Evolutionary conservation across 2,329 filamentous ascomycete species (phyloP).

Genomic region (Cercospora nicotianae): DNA sequence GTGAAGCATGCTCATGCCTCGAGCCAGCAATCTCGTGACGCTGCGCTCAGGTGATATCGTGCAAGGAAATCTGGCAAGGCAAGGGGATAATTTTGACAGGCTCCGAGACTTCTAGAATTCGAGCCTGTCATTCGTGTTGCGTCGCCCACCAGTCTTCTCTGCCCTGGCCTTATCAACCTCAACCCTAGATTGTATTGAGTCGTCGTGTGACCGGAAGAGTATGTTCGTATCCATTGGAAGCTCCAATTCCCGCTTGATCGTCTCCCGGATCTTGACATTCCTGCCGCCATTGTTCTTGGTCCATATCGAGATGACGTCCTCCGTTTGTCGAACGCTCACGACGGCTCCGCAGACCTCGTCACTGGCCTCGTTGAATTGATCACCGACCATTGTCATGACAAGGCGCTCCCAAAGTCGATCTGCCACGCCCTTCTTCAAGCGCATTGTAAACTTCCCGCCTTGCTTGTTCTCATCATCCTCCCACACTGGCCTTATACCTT

Average conservation of each 20-base stretch:
- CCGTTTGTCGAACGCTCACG: slow-evolving; percentile 88
- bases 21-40: background rate
- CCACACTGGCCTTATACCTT: slow-evolving; percentile 95
- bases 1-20: background rate
- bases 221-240: slow-evolving; percentile 88
- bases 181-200: slow-evolving; percentile 87
- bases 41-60: background rate
- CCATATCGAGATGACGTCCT: slow-evolving; percentile 98
- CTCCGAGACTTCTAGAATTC: background rate
- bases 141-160: slow-evolving; percentile 57
- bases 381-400: slow-evolving; percentile 83
- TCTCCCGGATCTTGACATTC: slow-evolving; percentile 97
- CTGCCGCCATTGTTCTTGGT: slow-evolving; percentile 88
- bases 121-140: slow-evolving; percentile 38
- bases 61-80: background rate
- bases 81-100: background rate
- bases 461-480: slow-evolving; percentile 96
- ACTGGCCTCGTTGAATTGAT: slow-evolving; percentile 87
- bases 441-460: slow-evolving; percentile 96
- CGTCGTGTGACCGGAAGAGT: slow-evolving; percentile 93
- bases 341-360: slow-evolving; percentile 96
- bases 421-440: slow-evolving; percentile 94
- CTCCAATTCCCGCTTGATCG: slow-evolving; percentile 83
- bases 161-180: slow-evolving; percentile 89
- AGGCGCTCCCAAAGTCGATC: slow-evolving; percentile 98